Conservation (phyloP, 192 early-diverging fungal genomes). For the Podila minutissima region DNA sequence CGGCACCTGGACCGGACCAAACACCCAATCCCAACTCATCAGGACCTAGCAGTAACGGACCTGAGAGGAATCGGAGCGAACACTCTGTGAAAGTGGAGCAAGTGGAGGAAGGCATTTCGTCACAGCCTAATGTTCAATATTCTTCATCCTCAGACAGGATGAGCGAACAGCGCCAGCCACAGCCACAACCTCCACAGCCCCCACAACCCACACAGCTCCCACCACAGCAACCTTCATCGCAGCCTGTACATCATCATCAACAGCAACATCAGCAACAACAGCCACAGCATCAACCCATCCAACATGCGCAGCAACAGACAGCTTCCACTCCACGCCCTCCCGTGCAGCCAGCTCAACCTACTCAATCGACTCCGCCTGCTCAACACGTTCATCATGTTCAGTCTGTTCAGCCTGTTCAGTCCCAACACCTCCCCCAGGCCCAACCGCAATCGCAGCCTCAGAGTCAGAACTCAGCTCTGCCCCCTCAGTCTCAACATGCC, state of each 20-base stretch:
- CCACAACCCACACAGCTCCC: neutral
- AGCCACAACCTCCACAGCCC: neutral
- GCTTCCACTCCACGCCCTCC: neutral
- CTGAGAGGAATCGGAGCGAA: neutral
- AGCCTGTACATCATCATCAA: neutral
- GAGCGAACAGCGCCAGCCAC: neutral
- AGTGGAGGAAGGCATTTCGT: neutral
- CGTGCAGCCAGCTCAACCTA: too few species aligned
- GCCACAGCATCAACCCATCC: neutral
- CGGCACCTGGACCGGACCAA: too few species aligned
- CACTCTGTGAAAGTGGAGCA: neutral
- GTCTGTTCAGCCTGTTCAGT: too few species aligned
- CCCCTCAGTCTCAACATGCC: neutral
- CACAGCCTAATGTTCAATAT: neutral
- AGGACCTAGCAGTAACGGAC: neutral
- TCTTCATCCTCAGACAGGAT: neutral
- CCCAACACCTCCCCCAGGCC: too few species aligned
- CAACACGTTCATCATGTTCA: too few species aligned
- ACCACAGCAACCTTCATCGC: slow-evolving; percentile 5
- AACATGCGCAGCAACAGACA: neutral
- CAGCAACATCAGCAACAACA: neutral
- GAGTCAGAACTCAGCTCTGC: neutral
- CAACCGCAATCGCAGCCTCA: neutral
- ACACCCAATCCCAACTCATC: neutral
- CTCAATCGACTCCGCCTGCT: too few species aligned